Base-by-base conservation (phyloP, 2,329 filamentous ascomycete genomes). In the Arthrobotrys entomopaga region DNA sequence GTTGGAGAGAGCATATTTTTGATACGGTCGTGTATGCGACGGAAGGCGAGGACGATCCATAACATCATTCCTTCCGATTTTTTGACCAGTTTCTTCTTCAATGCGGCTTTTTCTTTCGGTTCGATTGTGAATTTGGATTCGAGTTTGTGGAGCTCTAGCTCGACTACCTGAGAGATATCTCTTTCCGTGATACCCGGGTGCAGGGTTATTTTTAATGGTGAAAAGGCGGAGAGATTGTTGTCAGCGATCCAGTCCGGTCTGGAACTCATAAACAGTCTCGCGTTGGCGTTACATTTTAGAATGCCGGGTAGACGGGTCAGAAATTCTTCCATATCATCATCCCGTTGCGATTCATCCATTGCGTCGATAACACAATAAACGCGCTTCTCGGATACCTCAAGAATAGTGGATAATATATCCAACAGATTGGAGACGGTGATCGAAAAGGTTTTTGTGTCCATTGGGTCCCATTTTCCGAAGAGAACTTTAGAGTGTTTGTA, bases 1-100 rank as follows among this genome's bases (percentile, higher is more conserved):
- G 43, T 67, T 1, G 34, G 46, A 6, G 48, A 42, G 11, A 67
- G 43, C 46, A 19, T 59, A 10, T 34, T 3, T 34, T 67, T 60
- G 16, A 60, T 67, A 10, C 24, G 34, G 2, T 54, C 38, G 6
- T 42, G 34, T 8, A 67, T 59, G n/a, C 46, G 38, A 1, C 64
- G 26, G 38, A 67, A 67, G n/a, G 64, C 63, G 3, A 60, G 64
- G 4, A 67, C 54, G 1, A 67, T 34, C 64, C 64, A 67, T 19
- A 67, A 11, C 46, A 67, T 67, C 64, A 67, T 67, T 46, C 64
- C 64, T 46, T 67, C 54, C 0, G 64, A 54, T 24, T 60, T 67
- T 3, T 50, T 26, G 1, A 57, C 43, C 3, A 66, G 46, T 15
- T 52, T 66, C 53, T 50, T 38, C 20, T 66, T 58, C 16, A 66